phyloP scores from a whole-genome alignment of 257 asterid species.

The Paraleonurus japonicus region DNA sequence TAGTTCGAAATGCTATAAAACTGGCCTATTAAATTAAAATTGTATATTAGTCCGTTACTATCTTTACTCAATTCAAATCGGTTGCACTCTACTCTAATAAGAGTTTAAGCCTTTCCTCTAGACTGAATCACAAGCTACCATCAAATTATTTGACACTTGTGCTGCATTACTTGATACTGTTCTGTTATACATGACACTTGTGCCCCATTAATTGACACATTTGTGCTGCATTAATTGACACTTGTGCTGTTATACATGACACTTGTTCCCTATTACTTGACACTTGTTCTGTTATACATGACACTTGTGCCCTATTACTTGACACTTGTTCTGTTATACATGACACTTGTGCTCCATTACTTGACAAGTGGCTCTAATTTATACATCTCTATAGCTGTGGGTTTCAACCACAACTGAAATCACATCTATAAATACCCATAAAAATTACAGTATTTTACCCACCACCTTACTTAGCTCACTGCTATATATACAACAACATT shows the following conservation, averaged over 20 bases:
- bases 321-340: not conserved
- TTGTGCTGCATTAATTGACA: not conserved
- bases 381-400: not conserved
- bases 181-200: too few species aligned
- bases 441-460: not conserved
- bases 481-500: not conserved
- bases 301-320: not conserved
- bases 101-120: not conserved
- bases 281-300: not conserved
- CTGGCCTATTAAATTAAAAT: too few species aligned
- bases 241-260: not conserved
- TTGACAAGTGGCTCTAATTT: not conserved
- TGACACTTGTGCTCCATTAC: not conserved
- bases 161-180: not conserved
- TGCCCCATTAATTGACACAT: not conserved
- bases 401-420: not conserved
- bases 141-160: too few species aligned
- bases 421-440: not conserved
- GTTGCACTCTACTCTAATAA: not conserved
- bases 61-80: too few species aligned
- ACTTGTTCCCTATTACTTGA: not conserved
- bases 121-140: too few species aligned
- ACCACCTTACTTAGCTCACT: not conserved
- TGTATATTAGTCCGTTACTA: too few species aligned
- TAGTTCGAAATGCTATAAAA: too few species aligned